A percentile compares a stretch with the other conserved stretches of the same genome.
These are phyloP conservation scores for Ceratobasidium sp. DNA, from an alignment of 1,284 basidiomycete genomes.

Conservation along the genomic window DNA sequence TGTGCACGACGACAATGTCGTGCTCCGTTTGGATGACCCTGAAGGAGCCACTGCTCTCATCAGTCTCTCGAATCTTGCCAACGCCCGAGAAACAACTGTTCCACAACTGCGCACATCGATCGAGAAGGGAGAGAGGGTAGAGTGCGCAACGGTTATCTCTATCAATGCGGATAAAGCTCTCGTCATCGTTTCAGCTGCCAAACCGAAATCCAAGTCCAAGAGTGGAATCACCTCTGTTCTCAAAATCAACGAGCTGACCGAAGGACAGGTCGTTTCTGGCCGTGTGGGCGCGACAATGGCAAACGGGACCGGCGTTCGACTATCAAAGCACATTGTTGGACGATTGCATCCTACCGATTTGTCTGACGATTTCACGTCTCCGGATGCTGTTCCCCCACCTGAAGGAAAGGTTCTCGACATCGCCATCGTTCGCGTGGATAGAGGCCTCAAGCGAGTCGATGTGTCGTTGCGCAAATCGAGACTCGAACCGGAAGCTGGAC, in stretches of 20 bases:
- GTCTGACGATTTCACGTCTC: constrained; percentile 72
- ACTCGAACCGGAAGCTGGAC: constrained; percentile 59
- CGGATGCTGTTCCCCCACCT: constrained; percentile 61
- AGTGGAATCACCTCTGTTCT: background rate
- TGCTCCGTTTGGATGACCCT: constrained; percentile 71
- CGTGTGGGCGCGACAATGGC: constrained; percentile 68
- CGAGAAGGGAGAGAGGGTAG: constrained; percentile 74
- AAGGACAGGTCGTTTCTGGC: constrained; percentile 79
- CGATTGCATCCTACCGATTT: constrained; percentile 81
- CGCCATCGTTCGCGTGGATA: constrained; percentile 72
- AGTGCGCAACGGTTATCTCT: constrained; percentile 87
- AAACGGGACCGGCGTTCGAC: constrained; percentile 76
- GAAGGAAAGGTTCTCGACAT: constrained; percentile 75
- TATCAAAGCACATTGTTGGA: constrained; percentile 73
- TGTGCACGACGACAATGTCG: constrained; percentile 84
- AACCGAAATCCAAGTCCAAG: constrained; percentile 49
- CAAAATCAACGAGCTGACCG: constrained; percentile 51
- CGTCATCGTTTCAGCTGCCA: constrained; percentile 76
- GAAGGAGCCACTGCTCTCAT: constrained; percentile 80
- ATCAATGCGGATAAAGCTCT: constrained; percentile 87
- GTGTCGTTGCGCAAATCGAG: constrained; percentile 82
- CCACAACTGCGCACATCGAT: constrained; percentile 74
- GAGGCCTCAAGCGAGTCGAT: constrained; percentile 68
- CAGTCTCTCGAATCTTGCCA: constrained; percentile 88
- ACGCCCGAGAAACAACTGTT: constrained; percentile 70